phyloP scores from a whole-genome alignment of 2,329 filamentous ascomycete genomes.

The Neofusicoccum sp. region DNA sequence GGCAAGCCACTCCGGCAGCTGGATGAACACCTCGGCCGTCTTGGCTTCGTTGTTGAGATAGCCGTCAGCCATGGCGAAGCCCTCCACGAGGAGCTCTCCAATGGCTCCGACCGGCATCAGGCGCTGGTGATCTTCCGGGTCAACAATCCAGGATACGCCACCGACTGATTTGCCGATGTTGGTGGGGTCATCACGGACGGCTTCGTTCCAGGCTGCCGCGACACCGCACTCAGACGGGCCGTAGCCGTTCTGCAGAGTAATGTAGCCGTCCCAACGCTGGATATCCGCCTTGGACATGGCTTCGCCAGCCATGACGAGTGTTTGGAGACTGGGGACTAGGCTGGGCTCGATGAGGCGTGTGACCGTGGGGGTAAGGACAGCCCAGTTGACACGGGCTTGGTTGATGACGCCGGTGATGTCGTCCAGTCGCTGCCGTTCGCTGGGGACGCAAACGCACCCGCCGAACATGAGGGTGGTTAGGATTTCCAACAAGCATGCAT shows the following conservation, averaged over 20 bases:
- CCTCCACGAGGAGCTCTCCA: slow-evolving; percentile 39
- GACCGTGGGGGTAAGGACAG: slow-evolving; percentile 42
- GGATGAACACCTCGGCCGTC: slow-evolving; percentile 35
- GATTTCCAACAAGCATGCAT: slow-evolving; percentile 38
- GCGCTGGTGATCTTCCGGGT: slow-evolving; percentile 30
- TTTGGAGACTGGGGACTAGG: slow-evolving; percentile 48
- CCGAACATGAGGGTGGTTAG: slow-evolving; percentile 36
- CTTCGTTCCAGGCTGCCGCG: slow-evolving; percentile 30
- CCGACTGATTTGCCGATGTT: background rate
- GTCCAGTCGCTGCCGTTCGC: slow-evolving; percentile 41
- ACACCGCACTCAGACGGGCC: slow-evolving; percentile 35
- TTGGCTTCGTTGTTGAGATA: slow-evolving; percentile 38
- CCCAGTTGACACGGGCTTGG: slow-evolving; percentile 27
- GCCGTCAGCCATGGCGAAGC: slow-evolving; percentile 36
- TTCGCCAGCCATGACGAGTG: slow-evolving; percentile 36
- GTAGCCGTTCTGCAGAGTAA: slow-evolving; percentile 30
- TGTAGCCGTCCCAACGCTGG: slow-evolving; percentile 28
- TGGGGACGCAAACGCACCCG: slow-evolving; percentile 45
- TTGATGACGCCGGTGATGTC: slow-evolving; percentile 51
- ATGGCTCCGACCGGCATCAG: slow-evolving; percentile 38
- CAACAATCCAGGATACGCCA: slow-evolving; percentile 29
- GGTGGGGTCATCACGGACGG: slow-evolving; percentile 19
- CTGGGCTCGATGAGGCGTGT: slow-evolving; percentile 41
- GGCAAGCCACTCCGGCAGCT: slow-evolving; percentile 21
- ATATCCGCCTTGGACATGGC: slow-evolving; percentile 21